Base-by-base conservation (phyloP, 2,329 filamentous ascomycete genomes). In the Neonectria ditissima region DNA sequence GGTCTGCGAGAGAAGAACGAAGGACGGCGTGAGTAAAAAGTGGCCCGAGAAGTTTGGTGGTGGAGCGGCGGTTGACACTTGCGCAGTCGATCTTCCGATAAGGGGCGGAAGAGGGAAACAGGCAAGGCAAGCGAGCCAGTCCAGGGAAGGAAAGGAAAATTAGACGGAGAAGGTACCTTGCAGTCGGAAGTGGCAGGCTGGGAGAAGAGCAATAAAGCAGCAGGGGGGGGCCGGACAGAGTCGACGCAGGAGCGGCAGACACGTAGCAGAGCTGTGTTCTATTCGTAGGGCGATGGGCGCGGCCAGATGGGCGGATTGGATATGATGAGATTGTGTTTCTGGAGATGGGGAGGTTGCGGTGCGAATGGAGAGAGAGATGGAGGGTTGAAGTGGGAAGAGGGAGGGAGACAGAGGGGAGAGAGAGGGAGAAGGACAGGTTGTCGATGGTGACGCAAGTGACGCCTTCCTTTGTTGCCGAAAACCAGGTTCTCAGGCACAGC, bases 41-140 rank as follows among this genome's bases (percentile, higher is more conserved):
- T 73, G 70, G 69, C 69, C 70, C 69, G 65, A 73, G 67, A 61
- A 71, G 48, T 71, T 69, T 44, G 48, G 48, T 63, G 55, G 50
- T 59, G 32, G 50, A 47, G 5, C 54, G 32, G 48, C 47, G 52
- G 62, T 56, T 50, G 57, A 45, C 54, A 34, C 60, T 43, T 43
- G 58, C 47, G 50, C 57, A 57, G 57, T 58, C 37, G 37, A 57
- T 58, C 66, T 65, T 52, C 64, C 60, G 64, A 66, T 72, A 71
- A 69, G 70, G 70, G 70, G 70, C 59, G 56, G 62, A 65, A 61
- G 65, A 67, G 67, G 70, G 70, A 61, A 67, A 70, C 61, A 44
- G 68, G 69, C 66, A 66, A 72, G 53, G 63, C 63, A 68, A 68
- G 68, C 68, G 69, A 71, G 65, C 69, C 65, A 62, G 72, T 65